Percentiles rank a stretch among this genome's conserved stretches.
phyloP scores from a whole-genome alignment of 2,329 filamentous ascomycete species.

The Boeremia exigua region DNA sequence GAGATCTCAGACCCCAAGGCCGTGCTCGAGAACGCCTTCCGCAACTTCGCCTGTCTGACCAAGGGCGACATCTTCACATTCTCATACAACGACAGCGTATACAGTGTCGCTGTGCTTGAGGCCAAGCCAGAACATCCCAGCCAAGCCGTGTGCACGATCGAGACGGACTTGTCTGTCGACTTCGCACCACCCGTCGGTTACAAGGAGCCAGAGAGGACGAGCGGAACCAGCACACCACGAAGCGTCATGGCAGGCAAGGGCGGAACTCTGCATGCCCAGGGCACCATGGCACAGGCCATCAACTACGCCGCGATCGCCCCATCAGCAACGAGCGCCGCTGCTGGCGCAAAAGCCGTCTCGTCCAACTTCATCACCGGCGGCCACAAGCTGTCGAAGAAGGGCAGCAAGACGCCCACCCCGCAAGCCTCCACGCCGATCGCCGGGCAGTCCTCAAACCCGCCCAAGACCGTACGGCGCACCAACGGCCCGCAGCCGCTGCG shows the following conservation, averaged over 20 bases:
- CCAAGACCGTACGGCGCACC: constrained; percentile 57
- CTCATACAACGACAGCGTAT: constrained; percentile 92
- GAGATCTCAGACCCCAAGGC: constrained; percentile 98
- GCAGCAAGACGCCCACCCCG: constrained; percentile 74
- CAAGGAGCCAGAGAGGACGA: constrained; percentile 78
- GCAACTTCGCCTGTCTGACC: constrained; percentile 92
- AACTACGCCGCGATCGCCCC: constrained; percentile 93
- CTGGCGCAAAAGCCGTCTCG: constrained; percentile 66
- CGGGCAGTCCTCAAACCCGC: constrained; percentile 54
- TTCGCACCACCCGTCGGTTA: constrained; percentile 95
- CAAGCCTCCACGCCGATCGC: constrained; percentile 66
- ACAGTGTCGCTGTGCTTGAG: constrained; percentile 91
- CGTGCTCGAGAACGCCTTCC: constrained; percentile 93
- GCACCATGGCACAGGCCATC: constrained; percentile 97
- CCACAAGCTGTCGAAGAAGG: constrained; percentile 85
- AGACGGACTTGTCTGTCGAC: constrained; percentile 95
- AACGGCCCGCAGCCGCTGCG: constrained; percentile 88
- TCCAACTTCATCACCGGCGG: constrained; percentile 83
- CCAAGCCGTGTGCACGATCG: constrained; percentile 87
- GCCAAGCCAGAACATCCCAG: constrained; percentile 87
- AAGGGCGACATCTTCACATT: constrained; percentile 96
- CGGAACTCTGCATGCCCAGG: constrained; percentile 80
- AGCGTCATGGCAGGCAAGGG: constrained; percentile 71
- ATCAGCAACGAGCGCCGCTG: constrained; percentile 68
- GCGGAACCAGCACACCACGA: constrained; percentile 85